Evolutionary conservation across 1,284 basidiomycete species (phyloP), one percentile per base, ranked within the genome.

Genomic region (Cutaneotrichosporon sp.): DNA sequence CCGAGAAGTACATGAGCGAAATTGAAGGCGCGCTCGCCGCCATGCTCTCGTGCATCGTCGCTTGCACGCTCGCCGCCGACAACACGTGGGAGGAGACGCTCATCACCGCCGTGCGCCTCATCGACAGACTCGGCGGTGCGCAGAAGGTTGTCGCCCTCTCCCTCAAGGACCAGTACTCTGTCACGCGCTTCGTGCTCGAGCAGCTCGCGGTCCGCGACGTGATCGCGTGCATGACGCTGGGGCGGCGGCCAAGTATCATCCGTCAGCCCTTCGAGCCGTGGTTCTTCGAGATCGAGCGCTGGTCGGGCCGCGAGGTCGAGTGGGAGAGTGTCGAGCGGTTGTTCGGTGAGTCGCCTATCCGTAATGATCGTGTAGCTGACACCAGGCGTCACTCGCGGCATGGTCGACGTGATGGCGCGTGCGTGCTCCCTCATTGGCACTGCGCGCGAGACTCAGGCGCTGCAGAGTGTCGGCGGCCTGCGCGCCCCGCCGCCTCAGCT

Each of bases 151-250:
- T 77, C 14, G 59, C 67, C 34, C 57, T 63, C 13, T 68, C 69
- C 2, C 62, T 67, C 10, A 67, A 69, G 50, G 64, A 72, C 50
- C 65, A 69, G 46, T 63, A 63, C 54, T 59, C 70, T 54, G 63
- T 70, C 4, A 70, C 62, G 18, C 70, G 77, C 13, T 79, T 79
- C 60, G 69, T 75, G 33, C 65, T 78, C 20, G 77, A 79, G 62
- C 77, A 79, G 59, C 66, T 79, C 4, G 76, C 75, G 4, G 75
- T 72, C 27, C 65, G 76, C 2, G 76, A 79, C 38, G 72, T 78
- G 0, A 73, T 79, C 54, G 75, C 76, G 14, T 75, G 74, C 56
- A 72, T 79, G 70, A 77, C 73, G 4, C 76, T 76, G 0, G 75
- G 74, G 27, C 59, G 65, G 16, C 64, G 72, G 8, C 77, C 77